Conservation (phyloP, 2,329 filamentous ascomycete species). For the Fusarium redolens region DNA sequence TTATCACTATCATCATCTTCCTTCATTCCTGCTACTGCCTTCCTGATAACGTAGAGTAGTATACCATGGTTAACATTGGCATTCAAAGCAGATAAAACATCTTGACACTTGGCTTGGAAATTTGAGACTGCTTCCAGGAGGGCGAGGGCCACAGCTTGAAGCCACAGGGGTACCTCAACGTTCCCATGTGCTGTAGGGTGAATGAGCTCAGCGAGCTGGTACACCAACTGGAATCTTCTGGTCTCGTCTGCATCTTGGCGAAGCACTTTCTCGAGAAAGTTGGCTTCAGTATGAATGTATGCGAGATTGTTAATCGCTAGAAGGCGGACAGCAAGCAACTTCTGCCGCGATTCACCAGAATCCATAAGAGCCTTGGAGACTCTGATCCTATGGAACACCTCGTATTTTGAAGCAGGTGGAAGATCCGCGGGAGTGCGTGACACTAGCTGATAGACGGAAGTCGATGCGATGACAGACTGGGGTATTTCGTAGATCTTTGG, state of each 20-base stretch:
- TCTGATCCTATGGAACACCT: conserved; percentile 84
- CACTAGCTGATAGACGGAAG: conserved; percentile 67
- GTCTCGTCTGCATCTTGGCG: conserved; percentile 91
- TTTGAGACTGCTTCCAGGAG: conserved; percentile 87
- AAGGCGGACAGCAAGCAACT: conserved; percentile 82
- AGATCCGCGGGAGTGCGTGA: conserved; percentile 70
- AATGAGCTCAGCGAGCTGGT: conserved; percentile 91
- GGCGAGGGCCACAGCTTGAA: conserved; percentile 85
- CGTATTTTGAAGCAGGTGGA: conserved; percentile 80
- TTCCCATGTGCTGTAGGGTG: conserved; percentile 81
- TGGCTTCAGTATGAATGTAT: conserved; percentile 84
- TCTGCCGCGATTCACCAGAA: conserved; percentile 74
- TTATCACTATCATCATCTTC: conserved; percentile 63
- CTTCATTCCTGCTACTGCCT: conserved; percentile 85
- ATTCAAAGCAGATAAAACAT: conserved; percentile 90
- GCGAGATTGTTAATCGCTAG: conserved; percentile 91
- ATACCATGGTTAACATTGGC: conserved; percentile 97
- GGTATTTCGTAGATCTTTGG: conserved; percentile 75
- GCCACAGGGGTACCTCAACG: conserved; percentile 73
- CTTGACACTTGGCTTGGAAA: conserved; percentile 79
- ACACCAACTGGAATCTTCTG: conserved; percentile 86
- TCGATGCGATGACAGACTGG: conserved; percentile 63
- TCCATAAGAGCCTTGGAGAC: conserved; percentile 82
- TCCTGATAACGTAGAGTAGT: conserved; percentile 90
- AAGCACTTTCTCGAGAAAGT: conserved; percentile 87